Evolutionary conservation across 148 eudicot genomes (phyloP).

Genomic region (Dianthus caryophyllus): DNA sequence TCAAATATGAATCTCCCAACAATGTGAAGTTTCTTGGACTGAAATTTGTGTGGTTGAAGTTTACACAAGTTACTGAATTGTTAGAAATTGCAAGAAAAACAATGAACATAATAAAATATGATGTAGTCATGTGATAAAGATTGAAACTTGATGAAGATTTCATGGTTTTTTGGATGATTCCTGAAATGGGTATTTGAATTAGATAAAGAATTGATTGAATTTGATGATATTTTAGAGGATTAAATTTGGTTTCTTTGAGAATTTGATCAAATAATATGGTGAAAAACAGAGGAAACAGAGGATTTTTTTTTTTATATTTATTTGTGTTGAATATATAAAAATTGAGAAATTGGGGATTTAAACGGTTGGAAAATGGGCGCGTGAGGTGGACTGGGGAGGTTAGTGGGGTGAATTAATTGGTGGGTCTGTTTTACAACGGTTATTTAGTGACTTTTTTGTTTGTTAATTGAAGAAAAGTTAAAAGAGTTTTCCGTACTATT

Average conservation of each 20-base stretch:
- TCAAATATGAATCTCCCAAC: conserved; percentile 72
- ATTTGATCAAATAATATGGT: conserved; percentile 13
- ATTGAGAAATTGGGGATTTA: conserved; percentile 44
- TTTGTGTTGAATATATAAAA: too few relatives aligned
- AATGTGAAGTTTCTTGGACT: conserved; percentile 60
- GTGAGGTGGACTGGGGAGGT: conserved; percentile 17
- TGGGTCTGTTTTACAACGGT: conserved; percentile 17
- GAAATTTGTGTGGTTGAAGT: conserved; percentile 47
- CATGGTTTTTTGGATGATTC: conserved; percentile 19
- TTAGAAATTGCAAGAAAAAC: conserved; percentile 18
- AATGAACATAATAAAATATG: not conserved
- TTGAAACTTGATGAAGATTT: conserved; percentile 32
- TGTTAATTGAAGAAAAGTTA: not conserved
- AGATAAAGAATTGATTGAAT: conserved; percentile 16
- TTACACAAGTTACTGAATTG: conserved; percentile 24
- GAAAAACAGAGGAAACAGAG: conserved; percentile 17
- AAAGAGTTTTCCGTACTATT: too few relatives aligned
- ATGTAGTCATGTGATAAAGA: conserved; percentile 25
- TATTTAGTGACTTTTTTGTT: conserved; percentile 19
- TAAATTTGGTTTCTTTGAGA: conserved; percentile 16
- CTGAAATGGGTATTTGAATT: conserved; percentile 13
- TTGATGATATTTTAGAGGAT: conserved; percentile 9
- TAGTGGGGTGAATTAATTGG: conserved; percentile 1
- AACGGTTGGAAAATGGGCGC: conserved; percentile 64
- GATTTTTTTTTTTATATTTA: not conserved